phyloP scores from a whole-genome alignment of 345 rosid species.

The Eucalyptus virginea region DNA sequence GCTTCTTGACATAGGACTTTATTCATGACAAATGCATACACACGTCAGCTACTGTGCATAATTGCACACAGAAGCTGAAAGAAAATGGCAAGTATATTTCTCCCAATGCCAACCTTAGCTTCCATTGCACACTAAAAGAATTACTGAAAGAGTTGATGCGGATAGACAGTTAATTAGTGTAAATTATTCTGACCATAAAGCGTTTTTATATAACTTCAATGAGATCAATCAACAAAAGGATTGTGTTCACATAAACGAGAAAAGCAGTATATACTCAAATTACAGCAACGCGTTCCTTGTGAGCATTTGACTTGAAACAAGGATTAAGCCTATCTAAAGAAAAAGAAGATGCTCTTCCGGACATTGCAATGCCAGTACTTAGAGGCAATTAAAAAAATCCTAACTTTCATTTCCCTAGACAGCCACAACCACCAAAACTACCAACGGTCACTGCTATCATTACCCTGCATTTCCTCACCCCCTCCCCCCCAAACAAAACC shows the following conservation, averaged over 20 bases:
- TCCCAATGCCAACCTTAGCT: neutral
- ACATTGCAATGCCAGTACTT: neutral
- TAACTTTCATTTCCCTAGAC: neutral
- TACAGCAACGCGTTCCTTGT: neutral
- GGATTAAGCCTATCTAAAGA: neutral
- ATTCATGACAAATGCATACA: neutral
- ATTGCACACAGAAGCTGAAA: neutral
- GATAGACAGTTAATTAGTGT: neutral
- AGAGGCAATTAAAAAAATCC: neutral
- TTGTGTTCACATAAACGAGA: neutral
- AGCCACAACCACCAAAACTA: neutral
- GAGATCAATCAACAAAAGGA: neutral
- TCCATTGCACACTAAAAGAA: neutral
- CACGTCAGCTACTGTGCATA: neutral
- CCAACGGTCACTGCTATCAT: neutral
- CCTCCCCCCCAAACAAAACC: neutral
- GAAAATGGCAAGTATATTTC: neutral
- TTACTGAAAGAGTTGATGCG: neutral
- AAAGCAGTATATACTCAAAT: neutral
- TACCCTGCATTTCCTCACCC: neutral
- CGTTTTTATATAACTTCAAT: neutral
- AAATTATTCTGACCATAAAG: neutral
- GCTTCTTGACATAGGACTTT: neutral
- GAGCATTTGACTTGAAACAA: neutral
- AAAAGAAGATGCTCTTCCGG: neutral